Percentiles rank a stretch among this genome's conserved stretches.
phyloP scores from a whole-genome alignment of 768 basidiomycete species.

The Tremella mesenterica region DNA sequence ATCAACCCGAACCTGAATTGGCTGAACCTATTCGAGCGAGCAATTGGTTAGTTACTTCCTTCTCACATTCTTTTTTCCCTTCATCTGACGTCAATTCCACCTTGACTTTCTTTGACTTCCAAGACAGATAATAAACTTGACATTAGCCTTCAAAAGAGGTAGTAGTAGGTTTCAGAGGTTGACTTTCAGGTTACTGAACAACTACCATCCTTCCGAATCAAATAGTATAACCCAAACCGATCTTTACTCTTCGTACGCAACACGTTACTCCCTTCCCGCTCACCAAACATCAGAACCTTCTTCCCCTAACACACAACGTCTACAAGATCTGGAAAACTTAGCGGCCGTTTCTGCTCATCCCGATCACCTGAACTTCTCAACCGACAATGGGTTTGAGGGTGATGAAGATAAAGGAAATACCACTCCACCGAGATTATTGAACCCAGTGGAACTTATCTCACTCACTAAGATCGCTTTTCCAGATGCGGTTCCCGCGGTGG shows the following conservation, averaged over 20 bases:
- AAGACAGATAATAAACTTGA: no score
- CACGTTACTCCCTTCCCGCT: conserved; percentile 26
- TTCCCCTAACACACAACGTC: neutral
- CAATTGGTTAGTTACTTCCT: conserved; percentile 24
- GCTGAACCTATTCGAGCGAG: conserved; percentile 32
- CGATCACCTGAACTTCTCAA: neutral
- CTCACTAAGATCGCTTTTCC: conserved; percentile 34
- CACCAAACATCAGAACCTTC: neutral
- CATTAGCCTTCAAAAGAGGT: no score
- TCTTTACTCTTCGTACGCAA: conserved; percentile 33
- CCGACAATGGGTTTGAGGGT: neutral
- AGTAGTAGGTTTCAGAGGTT: neutral
- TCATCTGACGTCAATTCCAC: neutral
- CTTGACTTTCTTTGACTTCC: no score
- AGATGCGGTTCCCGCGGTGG: conserved; percentile 25
- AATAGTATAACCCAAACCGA: conserved; percentile 22
- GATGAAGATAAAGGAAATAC: neutral
- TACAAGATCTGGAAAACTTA: neutral
- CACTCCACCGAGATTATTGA: conserved; percentile 21
- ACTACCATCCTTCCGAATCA: conserved; percentile 21
- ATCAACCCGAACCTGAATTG: conserved; percentile 20
- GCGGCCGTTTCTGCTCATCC: neutral
- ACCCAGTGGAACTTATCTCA: conserved; percentile 34
- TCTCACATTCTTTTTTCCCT: neutral
- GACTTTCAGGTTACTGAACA: conserved; percentile 19